These are phyloP conservation scores for Acanthamoeba sp. DNA, from an alignment of 208 protist genomes.

Conservation along the genomic window DNA sequence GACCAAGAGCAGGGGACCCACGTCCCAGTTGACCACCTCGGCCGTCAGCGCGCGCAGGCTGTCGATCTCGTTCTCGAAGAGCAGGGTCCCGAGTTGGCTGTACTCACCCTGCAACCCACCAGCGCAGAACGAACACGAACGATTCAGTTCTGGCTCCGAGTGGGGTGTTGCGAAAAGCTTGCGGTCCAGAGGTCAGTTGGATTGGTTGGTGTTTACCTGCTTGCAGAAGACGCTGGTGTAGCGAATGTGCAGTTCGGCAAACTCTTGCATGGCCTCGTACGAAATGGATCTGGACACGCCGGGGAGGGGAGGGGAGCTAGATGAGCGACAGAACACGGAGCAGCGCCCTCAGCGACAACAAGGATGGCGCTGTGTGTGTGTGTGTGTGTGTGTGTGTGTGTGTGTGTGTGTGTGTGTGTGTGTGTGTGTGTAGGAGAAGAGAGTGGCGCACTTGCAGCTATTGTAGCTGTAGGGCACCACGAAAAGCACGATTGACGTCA, in stretches of 20 bases:
- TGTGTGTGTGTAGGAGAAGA: too few species aligned
- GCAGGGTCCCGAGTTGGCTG: neutral
- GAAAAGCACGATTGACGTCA: neutral
- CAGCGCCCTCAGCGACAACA: too few species aligned
- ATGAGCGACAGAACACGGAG: neutral
- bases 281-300: neutral
- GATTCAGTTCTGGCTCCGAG: too few species aligned
- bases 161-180: too few species aligned
- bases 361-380: too few species aligned
- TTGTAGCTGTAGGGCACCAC: conserved; percentile 29
- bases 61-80: neutral
- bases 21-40: conserved; percentile 6
- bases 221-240: conserved; percentile 17
- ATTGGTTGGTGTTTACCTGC: neutral
- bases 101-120: neutral
- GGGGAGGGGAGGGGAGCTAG: neutral
- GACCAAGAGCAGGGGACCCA: neutral
- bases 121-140: too few species aligned
- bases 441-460: neutral
- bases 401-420: too few species aligned
- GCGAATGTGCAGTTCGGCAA: neutral
- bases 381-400: too few species aligned
- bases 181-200: too few species aligned
- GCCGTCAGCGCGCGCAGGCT: neutral
- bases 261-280: neutral